These are phyloP conservation scores for Trichoderma simmonsii DNA, from an alignment of 2,329 filamentous ascomycete species.

Conservation along the genomic window DNA sequence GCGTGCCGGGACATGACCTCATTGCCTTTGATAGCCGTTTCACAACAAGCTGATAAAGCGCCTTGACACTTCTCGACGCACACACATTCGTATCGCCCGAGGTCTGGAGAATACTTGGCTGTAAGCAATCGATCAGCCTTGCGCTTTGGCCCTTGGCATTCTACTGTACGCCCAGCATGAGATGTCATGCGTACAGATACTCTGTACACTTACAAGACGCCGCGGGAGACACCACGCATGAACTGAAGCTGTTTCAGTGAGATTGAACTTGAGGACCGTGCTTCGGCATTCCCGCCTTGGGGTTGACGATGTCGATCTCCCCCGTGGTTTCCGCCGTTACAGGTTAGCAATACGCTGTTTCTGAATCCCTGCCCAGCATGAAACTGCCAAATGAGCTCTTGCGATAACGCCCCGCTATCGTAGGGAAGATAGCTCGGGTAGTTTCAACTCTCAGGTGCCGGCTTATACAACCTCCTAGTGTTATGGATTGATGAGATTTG, in stretches of 20 bases:
- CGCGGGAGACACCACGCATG: not conserved
- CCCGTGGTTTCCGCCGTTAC: not conserved
- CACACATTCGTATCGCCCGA: not conserved
- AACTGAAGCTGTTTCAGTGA: slow-evolving; percentile 11
- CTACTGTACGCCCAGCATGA: not conserved
- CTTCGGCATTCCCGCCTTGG: not conserved
- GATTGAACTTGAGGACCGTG: not conserved
- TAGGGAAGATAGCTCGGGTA: not conserved
- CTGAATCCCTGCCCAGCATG: not conserved
- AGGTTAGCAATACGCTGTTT: not conserved
- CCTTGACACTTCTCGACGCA: not conserved
- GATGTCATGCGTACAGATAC: not conserved
- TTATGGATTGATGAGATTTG: not conserved
- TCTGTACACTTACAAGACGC: not conserved
- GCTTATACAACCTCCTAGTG: not conserved
- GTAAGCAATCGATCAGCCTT: not conserved
- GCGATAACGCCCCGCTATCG: not conserved
- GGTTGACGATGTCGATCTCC: not conserved
- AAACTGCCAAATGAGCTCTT: slow-evolving; percentile 2
- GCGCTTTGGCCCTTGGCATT: not conserved
- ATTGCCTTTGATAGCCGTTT: not conserved
- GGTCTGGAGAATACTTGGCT: not conserved
- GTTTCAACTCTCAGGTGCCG: not conserved
- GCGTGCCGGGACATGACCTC: not conserved
- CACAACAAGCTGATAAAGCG: not conserved